phyloP scores from a whole-genome alignment of 139 green algal species.

The Volvox africanus region DNA sequence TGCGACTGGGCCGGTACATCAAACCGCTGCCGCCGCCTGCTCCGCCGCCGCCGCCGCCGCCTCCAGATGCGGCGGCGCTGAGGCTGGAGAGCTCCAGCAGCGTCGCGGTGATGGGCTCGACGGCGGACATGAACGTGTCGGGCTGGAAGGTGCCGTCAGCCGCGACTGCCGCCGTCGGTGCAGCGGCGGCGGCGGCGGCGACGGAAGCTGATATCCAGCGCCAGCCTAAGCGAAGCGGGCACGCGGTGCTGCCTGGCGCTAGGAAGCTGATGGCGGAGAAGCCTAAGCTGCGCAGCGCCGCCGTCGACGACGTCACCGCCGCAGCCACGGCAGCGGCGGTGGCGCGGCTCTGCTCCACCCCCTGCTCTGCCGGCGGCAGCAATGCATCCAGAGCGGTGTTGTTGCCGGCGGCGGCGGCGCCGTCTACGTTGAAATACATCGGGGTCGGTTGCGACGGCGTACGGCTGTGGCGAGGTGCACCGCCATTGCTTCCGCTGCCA shows the following conservation, averaged over 20 bases:
- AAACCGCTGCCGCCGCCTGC: slow-evolving; percentile 25
- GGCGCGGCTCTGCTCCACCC: slow-evolving; percentile 16
- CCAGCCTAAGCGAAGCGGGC: slow-evolving; percentile 22
- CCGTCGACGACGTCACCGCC: background rate
- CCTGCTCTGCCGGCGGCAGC: slow-evolving; percentile 29
- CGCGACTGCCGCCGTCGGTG: background rate
- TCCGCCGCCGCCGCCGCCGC: background rate
- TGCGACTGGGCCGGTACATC: slow-evolving; percentile 81
- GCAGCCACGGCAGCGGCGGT: slow-evolving; percentile 17
- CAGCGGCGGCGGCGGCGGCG: background rate
- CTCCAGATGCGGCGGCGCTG: background rate
- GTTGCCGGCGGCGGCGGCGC: background rate
- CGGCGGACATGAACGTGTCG: slow-evolving; percentile 52
- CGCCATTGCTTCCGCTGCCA: background rate
- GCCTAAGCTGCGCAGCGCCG: slow-evolving; percentile 1
- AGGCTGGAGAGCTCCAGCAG: slow-evolving; percentile 90
- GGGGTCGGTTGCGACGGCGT: background rate
- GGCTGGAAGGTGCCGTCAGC: slow-evolving; percentile 10
- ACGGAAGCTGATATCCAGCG: slow-evolving; percentile 6
- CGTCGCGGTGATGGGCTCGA: slow-evolving; percentile 73
- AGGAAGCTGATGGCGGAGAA: slow-evolving; percentile 45
- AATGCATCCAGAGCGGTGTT: slow-evolving; percentile 6
- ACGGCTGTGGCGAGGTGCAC: slow-evolving; percentile 17
- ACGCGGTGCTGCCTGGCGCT: slow-evolving; percentile 21
- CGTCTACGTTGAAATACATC: background rate